Conservation (phyloP, 177 flowering plant genomes). For the Vitis hybrid region DNA sequence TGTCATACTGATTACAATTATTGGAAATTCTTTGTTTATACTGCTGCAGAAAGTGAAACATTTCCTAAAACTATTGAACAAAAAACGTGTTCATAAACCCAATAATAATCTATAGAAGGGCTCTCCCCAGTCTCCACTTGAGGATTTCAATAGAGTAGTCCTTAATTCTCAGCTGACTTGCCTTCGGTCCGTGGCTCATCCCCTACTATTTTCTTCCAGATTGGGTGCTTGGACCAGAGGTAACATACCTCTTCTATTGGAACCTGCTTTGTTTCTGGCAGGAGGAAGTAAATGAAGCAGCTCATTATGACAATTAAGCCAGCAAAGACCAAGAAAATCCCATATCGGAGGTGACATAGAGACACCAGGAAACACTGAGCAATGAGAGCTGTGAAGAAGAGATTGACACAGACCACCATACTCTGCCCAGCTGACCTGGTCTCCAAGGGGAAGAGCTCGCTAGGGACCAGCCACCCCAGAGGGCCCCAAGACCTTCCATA, state of each 20-base stretch:
- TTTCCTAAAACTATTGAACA: too few species aligned
- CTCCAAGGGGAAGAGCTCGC: constrained; percentile 87
- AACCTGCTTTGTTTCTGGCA: constrained; percentile 94
- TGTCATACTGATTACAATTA: too few species aligned
- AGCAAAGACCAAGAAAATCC: constrained; percentile 82
- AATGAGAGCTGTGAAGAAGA: constrained; percentile 78
- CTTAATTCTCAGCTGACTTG: too few species aligned
- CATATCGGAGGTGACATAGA: constrained; percentile 76
- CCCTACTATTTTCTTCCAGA: constrained; percentile 61
- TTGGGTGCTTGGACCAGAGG: constrained; percentile 67
- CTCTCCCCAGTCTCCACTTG: too few species aligned
- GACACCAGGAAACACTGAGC: constrained; percentile 86
- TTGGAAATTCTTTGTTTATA: too few species aligned
- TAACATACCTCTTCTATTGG: constrained; percentile 82
- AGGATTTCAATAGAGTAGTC: too few species aligned
- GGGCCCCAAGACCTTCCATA: constrained; percentile 98
- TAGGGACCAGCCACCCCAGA: constrained; percentile 86
- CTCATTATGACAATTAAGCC: constrained; percentile 66
- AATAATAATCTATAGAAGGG: too few species aligned
- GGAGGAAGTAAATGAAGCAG: constrained; percentile 66
- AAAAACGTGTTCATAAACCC: too few species aligned
- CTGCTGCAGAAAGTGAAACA: too few species aligned
- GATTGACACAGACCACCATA: constrained; percentile 77
- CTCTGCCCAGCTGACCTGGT: constrained; percentile 93
- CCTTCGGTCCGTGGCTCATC: background rate